These are phyloP conservation scores for Pseudoturritis turrita DNA, from an alignment of 345 rosid genomes.

Conservation along the genomic window DNA sequence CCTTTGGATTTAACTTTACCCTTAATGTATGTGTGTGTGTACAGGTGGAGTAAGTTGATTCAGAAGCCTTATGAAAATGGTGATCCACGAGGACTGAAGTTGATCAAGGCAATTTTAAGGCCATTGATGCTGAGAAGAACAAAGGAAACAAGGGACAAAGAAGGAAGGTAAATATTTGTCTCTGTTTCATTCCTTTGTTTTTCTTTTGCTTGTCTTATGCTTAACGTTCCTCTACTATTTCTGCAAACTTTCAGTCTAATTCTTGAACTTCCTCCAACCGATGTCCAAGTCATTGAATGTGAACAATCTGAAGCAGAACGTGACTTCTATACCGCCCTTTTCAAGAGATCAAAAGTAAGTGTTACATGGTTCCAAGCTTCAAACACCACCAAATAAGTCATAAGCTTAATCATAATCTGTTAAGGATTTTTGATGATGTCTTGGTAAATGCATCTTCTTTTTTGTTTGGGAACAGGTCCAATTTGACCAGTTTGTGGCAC, in stretches of 20 bases:
- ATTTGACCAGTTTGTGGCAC: constrained; percentile 66
- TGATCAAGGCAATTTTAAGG: constrained; percentile 58
- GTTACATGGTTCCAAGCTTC: background rate
- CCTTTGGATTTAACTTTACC: background rate
- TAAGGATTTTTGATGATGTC: background rate
- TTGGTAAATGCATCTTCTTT: background rate
- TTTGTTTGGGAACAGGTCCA: constrained; percentile 43
- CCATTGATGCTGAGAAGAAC: constrained; percentile 71
- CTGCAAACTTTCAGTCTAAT: constrained; percentile 44
- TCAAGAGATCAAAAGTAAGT: constrained; percentile 60
- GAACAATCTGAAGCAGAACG: constrained; percentile 60
- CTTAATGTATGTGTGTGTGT: background rate
- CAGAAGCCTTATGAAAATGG: constrained; percentile 68
- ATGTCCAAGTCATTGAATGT: constrained; percentile 50
- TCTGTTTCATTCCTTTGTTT: background rate
- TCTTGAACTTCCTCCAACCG: constrained; percentile 66
- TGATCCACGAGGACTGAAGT: constrained; percentile 51
- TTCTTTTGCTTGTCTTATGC: background rate
- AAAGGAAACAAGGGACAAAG: constrained; percentile 58
- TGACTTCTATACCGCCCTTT: constrained; percentile 59
- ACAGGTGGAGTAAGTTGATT: constrained; percentile 64
- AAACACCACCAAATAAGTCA: background rate
- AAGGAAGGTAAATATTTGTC: constrained; percentile 45
- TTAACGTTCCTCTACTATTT: background rate
- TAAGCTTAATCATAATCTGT: background rate